Conservation (phyloP, 352 stramenopile genomes). For the Pythium aquatile region DNA sequence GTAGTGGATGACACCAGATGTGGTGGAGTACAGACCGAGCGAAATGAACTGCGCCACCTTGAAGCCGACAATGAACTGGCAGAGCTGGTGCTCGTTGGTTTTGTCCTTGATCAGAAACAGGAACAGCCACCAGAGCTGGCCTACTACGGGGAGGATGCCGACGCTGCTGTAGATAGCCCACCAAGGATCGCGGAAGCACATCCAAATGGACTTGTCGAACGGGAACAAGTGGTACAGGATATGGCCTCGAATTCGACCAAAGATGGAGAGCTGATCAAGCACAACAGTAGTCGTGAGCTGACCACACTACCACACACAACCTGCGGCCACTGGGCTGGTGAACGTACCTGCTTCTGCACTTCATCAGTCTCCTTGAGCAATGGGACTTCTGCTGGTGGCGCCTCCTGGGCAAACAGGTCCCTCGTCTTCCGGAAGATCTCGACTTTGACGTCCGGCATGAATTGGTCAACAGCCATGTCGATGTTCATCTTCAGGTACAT, state of each 20-base stretch:
- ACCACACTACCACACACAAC: neutral
- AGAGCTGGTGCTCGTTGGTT: conserved; percentile 91
- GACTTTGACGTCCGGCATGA: conserved; percentile 88
- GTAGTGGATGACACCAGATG: conserved; percentile 64
- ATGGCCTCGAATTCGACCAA: conserved; percentile 55
- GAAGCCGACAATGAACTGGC: conserved; percentile 91
- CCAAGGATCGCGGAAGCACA: conserved; percentile 77
- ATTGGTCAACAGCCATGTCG: conserved; percentile 80
- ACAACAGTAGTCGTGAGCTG: neutral
- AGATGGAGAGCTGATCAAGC: conserved; percentile 31
- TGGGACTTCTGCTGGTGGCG: conserved; percentile 11
- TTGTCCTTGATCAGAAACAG: conserved; percentile 91
- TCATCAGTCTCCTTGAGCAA: conserved; percentile 7
- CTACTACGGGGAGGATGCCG: conserved; percentile 80
- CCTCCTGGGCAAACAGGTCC: conserved; percentile 61
- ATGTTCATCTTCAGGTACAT: conserved; percentile 82
- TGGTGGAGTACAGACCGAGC: conserved; percentile 70
- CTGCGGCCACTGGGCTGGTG: neutral
- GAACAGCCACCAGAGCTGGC: conserved; percentile 89
- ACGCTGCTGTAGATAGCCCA: conserved; percentile 78
- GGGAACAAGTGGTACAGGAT: conserved; percentile 89
- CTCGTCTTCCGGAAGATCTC: conserved; percentile 86
- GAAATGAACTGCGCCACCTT: conserved; percentile 90
- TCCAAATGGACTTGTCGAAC: conserved; percentile 88
- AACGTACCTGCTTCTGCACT: conserved; percentile 8